Evolutionary conservation across 805 yeast species (phyloP).

Genomic region (Hanseniaspora lindneri): DNA sequence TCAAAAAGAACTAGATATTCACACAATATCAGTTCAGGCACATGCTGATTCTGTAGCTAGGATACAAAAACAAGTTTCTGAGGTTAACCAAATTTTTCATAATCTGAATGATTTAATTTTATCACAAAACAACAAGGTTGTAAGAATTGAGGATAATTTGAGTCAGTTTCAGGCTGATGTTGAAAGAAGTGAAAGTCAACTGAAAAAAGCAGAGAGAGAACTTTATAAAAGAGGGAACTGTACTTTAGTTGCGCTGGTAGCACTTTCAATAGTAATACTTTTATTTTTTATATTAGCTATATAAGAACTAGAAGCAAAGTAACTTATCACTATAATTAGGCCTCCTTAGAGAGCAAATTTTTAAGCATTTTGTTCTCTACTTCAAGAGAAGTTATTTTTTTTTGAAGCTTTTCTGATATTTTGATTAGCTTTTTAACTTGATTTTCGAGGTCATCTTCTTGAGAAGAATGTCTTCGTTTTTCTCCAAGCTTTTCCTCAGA

Average conservation of each 20-base stretch:
- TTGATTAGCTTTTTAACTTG: constrained; percentile 63
- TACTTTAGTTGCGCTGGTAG: constrained; percentile 53
- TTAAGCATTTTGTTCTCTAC: constrained; percentile 84
- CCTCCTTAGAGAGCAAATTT: constrained; percentile 72
- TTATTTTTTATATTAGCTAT: constrained; percentile 44
- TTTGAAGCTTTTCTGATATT: constrained; percentile 51
- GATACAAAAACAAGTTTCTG: constrained; percentile 67
- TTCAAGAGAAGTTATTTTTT: constrained; percentile 68
- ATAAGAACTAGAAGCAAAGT: no score
- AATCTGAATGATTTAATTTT: constrained; percentile 66
- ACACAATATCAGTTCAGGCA: constrained; percentile 53
- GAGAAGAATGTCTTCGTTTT: background rate
- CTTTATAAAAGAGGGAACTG: constrained; percentile 62
- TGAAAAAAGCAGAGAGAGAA: constrained; percentile 61
- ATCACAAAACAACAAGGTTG: constrained; percentile 78
- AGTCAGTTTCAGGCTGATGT: constrained; percentile 51
- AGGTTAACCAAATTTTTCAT: constrained; percentile 73
- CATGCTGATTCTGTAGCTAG: constrained; percentile 60
- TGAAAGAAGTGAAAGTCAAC: constrained; percentile 57
- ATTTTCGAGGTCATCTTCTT: constrained; percentile 65
- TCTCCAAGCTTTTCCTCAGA: constrained; percentile 50
- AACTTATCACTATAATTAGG: constrained; percentile 35
- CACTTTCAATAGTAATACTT: constrained; percentile 46
- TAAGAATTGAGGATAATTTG: constrained; percentile 71
- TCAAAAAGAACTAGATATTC: constrained; percentile 51